phyloP scores from a whole-genome alignment of 257 asterid genomes.

The Euphrasia confusa region DNA sequence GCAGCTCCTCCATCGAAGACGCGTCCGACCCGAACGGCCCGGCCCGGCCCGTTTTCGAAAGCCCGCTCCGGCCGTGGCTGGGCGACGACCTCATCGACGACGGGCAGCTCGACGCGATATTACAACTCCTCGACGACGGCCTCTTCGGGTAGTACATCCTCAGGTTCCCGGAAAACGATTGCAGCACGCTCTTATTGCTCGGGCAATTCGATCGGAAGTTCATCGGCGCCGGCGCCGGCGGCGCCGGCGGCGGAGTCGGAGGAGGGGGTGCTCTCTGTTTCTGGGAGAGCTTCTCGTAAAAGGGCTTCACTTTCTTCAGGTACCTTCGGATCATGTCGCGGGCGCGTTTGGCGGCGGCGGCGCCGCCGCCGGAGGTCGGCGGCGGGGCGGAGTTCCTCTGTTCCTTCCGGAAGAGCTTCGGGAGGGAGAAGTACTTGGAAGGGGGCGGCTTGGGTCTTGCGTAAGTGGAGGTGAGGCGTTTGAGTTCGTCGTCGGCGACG shows the following conservation, averaged over 20 bases:
- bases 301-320: too few species aligned
- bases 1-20: slow-evolving; percentile 87
- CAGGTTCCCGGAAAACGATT: too few species aligned
- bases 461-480: slow-evolving; percentile 29
- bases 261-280: slow-evolving; percentile 23
- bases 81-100: slow-evolving; percentile 47
- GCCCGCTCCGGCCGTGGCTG: too few species aligned
- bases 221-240: not conserved
- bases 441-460: slow-evolving; percentile 12
- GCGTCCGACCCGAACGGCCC: slow-evolving; percentile 25
- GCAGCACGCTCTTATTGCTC: not conserved
- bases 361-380: slow-evolving; percentile 3
- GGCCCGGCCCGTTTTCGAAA: too few species aligned
- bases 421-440: slow-evolving; percentile 38
- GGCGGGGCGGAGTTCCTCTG: slow-evolving; percentile 24
- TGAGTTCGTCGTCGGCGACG: slow-evolving; percentile 75
- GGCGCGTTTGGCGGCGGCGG: slow-evolving; percentile 13
- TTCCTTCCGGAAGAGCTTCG: too few species aligned
- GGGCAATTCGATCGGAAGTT: not conserved
- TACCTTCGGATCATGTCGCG: too few species aligned
- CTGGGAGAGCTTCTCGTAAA: too few species aligned
- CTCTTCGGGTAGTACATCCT: not conserved
- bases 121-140: slow-evolving; percentile 5
- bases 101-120: not conserved
- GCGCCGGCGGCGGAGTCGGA: not conserved